Conservation (phyloP, 306 rosid species). For the Sindora glabra region DNA sequence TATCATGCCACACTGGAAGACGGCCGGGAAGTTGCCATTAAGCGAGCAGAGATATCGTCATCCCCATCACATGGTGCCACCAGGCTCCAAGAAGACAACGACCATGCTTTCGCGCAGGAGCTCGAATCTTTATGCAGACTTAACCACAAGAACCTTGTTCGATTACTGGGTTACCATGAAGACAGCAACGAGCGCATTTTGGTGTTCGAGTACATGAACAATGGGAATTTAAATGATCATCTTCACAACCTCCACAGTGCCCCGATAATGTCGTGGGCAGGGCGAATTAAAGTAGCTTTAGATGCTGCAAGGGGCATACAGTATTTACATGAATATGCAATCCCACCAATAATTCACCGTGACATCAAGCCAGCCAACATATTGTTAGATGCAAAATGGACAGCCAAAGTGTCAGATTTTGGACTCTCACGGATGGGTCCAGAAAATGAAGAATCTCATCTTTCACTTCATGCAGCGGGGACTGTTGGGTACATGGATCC, state of each 20-base stretch:
- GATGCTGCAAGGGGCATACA: slow-evolving; percentile 76
- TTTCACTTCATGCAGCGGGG: slow-evolving; percentile 57
- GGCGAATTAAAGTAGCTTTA: slow-evolving; percentile 46
- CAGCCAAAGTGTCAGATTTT: slow-evolving; percentile 64
- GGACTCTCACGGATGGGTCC: slow-evolving; percentile 75
- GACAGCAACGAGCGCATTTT: slow-evolving; percentile 57
- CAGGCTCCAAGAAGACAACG: slow-evolving; percentile 65
- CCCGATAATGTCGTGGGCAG: slow-evolving; percentile 39
- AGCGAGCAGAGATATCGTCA: slow-evolving; percentile 62
- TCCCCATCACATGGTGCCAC: slow-evolving; percentile 17
- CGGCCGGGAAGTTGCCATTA: slow-evolving; percentile 74
- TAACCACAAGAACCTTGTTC: slow-evolving; percentile 77
- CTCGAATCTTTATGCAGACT: slow-evolving; percentile 69
- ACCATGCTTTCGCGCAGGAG: slow-evolving; percentile 66
- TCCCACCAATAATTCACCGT: slow-evolving; percentile 67
- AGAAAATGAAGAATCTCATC: slow-evolving; percentile 35
- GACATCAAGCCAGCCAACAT: slow-evolving; percentile 75
- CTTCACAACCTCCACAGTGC: slow-evolving; percentile 46
- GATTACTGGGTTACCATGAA: slow-evolving; percentile 58
- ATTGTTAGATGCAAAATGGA: slow-evolving; percentile 41
- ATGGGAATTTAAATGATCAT: slow-evolving; percentile 68
- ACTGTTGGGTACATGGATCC: slow-evolving; percentile 91
- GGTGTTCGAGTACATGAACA: slow-evolving; percentile 67
- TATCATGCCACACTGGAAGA: slow-evolving; percentile 56
- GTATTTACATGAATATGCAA: slow-evolving; percentile 52